Percentiles rank a stretch among this genome's conserved stretches.
phyloP scores from a whole-genome alignment of 169 alveolate species.

The Plasmodium billcollinsi region DNA sequence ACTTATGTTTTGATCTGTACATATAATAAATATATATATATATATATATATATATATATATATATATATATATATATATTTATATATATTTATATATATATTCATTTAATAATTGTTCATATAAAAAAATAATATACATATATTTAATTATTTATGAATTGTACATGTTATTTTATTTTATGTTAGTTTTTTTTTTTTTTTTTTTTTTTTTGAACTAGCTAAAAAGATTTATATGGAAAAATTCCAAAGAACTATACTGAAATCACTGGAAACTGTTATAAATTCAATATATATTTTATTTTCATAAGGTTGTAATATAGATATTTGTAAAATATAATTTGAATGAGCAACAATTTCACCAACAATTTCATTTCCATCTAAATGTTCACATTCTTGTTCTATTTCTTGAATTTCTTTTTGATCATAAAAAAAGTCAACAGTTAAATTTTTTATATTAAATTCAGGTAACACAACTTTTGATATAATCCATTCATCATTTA shows the following conservation, averaged over 20 bases:
- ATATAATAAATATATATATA: no score
- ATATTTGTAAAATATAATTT: slow-evolving; percentile 51
- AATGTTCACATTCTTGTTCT: slow-evolving; percentile 30
- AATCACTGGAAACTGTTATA: slow-evolving; percentile 68
- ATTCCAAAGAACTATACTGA: slow-evolving; percentile 56
- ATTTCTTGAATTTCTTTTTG: slow-evolving; percentile 60
- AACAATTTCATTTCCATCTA: slow-evolving; percentile 60
- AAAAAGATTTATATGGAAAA: slow-evolving; percentile 24
- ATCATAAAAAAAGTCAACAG: slow-evolving; percentile 66
- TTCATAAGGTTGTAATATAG: slow-evolving; percentile 54
- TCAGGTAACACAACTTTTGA: slow-evolving; percentile 65
- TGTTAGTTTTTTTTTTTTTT: slow-evolving; percentile 7
- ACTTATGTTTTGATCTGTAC: no score
- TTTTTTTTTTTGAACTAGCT: slow-evolving; percentile 12
- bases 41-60: no score
- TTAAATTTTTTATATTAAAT: slow-evolving; percentile 62
- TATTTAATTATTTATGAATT: no score
- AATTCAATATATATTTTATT: slow-evolving; percentile 6
- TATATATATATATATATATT: no score
- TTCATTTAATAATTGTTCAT: no score
- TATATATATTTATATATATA: no score
- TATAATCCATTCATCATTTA: slow-evolving; percentile 50
- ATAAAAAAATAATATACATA: no score
- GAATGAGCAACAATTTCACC: slow-evolving; percentile 75
- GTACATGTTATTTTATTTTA: no score